A percentile compares a stretch with the other conserved stretches of the same genome.
Conservation (phyloP, 2,329 filamentous ascomycete genomes). For the Fusarium sp. region DNA sequence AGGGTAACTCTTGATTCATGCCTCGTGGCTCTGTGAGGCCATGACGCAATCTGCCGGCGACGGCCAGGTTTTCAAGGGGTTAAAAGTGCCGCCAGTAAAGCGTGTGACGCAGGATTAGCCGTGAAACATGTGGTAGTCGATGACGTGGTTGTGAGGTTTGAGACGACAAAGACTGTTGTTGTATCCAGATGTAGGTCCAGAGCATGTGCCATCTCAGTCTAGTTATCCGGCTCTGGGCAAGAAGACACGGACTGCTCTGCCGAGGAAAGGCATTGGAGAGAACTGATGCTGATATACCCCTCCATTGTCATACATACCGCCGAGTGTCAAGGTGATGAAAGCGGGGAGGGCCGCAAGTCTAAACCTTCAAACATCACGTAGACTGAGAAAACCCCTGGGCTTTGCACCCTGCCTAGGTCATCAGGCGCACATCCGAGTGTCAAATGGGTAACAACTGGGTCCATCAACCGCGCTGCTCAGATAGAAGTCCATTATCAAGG, state of each 20-base stretch:
- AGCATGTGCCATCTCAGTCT: neutral
- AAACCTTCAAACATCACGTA: neutral
- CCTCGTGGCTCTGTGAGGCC: neutral
- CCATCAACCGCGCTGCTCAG: neutral
- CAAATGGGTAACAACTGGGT: neutral
- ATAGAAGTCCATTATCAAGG: neutral
- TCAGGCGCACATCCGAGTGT: neutral
- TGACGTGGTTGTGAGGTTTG: slow-evolving; percentile 10
- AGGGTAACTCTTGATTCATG: slow-evolving; percentile 27
- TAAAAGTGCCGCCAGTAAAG: neutral
- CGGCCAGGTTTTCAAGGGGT: slow-evolving; percentile 9
- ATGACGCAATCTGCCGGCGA: slow-evolving; percentile 36
- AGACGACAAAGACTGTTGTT: neutral
- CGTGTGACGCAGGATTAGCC: slow-evolving; percentile 20
- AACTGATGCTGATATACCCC: neutral
- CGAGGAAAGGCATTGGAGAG: neutral
- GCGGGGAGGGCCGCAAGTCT: neutral
- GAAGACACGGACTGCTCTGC: neutral
- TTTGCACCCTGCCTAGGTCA: neutral
- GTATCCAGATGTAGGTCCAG: neutral
- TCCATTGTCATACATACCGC: neutral
- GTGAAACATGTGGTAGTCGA: slow-evolving; percentile 1
- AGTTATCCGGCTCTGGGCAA: neutral
- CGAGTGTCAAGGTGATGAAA: neutral
- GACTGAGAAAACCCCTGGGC: neutral